These are phyloP conservation scores for Gaertneriomyces sp. DNA, from an alignment of 192 early-diverging fungal genomes.

Conservation along the genomic window DNA sequence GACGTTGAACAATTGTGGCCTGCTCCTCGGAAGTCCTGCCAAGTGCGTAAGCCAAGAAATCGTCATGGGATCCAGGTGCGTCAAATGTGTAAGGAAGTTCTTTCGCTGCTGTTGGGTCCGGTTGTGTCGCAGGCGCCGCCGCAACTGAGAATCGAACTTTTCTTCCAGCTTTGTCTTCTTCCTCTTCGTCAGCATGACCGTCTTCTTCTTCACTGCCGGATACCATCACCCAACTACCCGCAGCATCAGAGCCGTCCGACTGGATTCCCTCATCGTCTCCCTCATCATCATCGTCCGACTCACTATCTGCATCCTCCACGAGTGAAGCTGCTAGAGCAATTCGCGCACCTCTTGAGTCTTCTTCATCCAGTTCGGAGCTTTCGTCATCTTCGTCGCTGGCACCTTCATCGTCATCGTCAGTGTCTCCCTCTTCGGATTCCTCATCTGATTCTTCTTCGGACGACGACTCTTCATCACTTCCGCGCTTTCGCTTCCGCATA, in stretches of 20 bases:
- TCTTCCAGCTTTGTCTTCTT: conserved; percentile 32
- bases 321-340: too few relatives aligned
- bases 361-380: conserved; percentile 41
- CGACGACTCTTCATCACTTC: conserved; percentile 39
- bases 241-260: conserved; percentile 19
- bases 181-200: conserved; percentile 15
- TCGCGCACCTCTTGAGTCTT: conserved; percentile 23
- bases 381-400: conserved; percentile 51
- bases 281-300: conserved; percentile 23
- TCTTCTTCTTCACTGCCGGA: neutral
- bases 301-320: neutral
- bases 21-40: conserved; percentile 65
- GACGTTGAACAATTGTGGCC: conserved; percentile 69
- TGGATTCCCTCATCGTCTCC: conserved; percentile 36
- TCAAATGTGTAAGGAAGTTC: conserved; percentile 83
- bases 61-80: conserved; percentile 68
- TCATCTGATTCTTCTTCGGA: conserved; percentile 33
- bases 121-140: conserved; percentile 4
- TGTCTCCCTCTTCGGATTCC: conserved; percentile 59
- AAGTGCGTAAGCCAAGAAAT: conserved; percentile 66
- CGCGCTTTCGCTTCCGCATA: conserved; percentile 49
- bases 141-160: conserved; percentile 31
- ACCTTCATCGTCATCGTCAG: conserved; percentile 47
- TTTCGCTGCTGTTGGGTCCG: conserved; percentile 32
- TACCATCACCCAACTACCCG: conserved; percentile 11